phyloP scores from a whole-genome alignment of 371 early-diverging fungal species.

The Apophysomyces elegans region DNA sequence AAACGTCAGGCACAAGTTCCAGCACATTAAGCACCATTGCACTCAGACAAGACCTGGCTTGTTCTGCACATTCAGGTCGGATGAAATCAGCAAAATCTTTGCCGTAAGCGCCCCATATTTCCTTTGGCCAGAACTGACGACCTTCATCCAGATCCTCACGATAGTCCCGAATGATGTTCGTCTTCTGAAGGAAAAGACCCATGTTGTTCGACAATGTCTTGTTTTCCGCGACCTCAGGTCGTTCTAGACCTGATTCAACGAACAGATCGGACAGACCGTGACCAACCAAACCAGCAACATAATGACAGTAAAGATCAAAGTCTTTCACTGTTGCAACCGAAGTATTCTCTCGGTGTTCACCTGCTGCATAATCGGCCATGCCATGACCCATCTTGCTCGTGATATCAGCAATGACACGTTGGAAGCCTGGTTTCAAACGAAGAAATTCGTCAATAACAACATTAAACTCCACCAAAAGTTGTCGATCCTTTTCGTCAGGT shows the following conservation, averaged over 20 bases:
- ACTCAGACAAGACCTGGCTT: constrained; percentile 78
- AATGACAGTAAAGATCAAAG: constrained; percentile 96
- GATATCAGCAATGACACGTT: constrained; percentile 88
- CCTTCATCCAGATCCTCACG: constrained; percentile 89
- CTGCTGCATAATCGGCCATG: constrained; percentile 88
- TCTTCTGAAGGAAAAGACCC: constrained; percentile 96
- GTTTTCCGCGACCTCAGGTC: constrained; percentile 43
- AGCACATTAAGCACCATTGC: constrained; percentile 89
- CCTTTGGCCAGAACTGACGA: constrained; percentile 93
- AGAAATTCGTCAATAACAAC: constrained; percentile 90
- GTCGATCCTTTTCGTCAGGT: constrained; percentile 93
- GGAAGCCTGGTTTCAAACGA: constrained; percentile 76
- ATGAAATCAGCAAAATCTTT: constrained; percentile 61
- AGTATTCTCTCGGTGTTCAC: constrained; percentile 63
- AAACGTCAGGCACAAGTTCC: constrained; percentile 81
- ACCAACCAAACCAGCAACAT: constrained; percentile 97
- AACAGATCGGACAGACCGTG: constrained; percentile 92
- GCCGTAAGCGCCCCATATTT: constrained; percentile 83
- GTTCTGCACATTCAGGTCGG: constrained; percentile 62
- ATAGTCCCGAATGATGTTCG: constrained; percentile 95
- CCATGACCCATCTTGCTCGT: constrained; percentile 91
- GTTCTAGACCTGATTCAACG: constrained; percentile 86
- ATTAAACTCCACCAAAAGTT: constrained; percentile 85
- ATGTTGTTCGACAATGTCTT: constrained; percentile 77
- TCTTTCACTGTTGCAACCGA: constrained; percentile 79